Evolutionary conservation across 164 flowering plant species (phyloP).

Genomic region (Santalum album): DNA sequence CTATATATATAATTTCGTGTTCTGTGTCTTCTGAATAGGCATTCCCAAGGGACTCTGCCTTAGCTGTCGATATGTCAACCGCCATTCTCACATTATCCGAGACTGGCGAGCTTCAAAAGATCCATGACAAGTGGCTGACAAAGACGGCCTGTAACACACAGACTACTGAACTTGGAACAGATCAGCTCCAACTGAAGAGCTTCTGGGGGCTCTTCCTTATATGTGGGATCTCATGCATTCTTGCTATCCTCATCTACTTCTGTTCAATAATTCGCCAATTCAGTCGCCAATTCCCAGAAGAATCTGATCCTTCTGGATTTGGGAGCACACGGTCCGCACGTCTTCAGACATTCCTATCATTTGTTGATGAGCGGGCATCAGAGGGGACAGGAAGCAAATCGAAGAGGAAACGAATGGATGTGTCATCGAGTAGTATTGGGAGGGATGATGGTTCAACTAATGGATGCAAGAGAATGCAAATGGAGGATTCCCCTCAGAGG

Average conservation of each 20-base stretch:
- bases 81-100: constrained; percentile 75
- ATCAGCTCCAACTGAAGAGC: constrained; percentile 54
- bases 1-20: background rate
- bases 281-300: constrained; percentile 21
- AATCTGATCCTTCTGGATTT: constrained; percentile 14
- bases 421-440: constrained; percentile 6
- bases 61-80: constrained; percentile 82
- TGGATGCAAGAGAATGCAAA: constrained; percentile 11
- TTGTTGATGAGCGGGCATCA: constrained; percentile 40
- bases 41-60: constrained; percentile 76
- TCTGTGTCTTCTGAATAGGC: constrained; percentile 32
- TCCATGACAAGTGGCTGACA: constrained; percentile 65
- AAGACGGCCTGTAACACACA: constrained; percentile 31
- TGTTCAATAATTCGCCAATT: constrained; percentile 27
- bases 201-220: constrained; percentile 74
- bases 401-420: constrained; percentile 29
- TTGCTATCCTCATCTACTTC: constrained; percentile 49
- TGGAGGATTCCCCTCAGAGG: background rate
- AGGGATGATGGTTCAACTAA: constrained; percentile 20
- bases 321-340: constrained; percentile 28
- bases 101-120: constrained; percentile 70
- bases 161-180: constrained; percentile 23
- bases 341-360: constrained; percentile 41
- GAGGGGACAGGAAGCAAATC: constrained; percentile 25
- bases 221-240: constrained; percentile 50